Base-by-base conservation (phyloP, 1,284 basidiomycete genomes). In the Singerocomus inundabilis region DNA sequence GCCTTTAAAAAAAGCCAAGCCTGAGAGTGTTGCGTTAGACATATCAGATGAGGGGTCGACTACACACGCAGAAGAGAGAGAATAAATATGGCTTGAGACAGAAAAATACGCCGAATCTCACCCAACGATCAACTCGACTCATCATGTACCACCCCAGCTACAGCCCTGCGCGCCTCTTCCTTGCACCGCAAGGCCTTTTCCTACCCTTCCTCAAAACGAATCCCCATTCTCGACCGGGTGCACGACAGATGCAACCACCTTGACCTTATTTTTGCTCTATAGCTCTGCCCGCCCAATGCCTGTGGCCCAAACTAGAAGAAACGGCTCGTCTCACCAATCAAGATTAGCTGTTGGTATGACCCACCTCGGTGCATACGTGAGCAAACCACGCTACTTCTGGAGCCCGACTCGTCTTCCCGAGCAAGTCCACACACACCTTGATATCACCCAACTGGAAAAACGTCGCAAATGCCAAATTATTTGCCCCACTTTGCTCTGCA, bases 361-460 rank as follows among this genome's bases (percentile, higher is more conserved):
- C 36, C 47, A 85, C 81, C 84, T 87, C 5, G 96, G 95, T n/a
- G 85, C 84, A 70, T 98, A 98, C 16, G 94, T 96, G 80, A 24
- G 97, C 92, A 67, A 99, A 97, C 52, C 98, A 70, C 9, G 94
- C 94, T 3, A 94, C 97, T 71, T 99, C 97, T 0, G 94, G 86
- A 15, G 85, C 80, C 33, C 96, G 82, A 51, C 89, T 84, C 1
- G 95, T 98, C 62, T 85, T 84, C 36, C 88, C 72, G 15, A 99
- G 76, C 21, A 98, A 72, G 61, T 95, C 89, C 36, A 96, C 84
- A 65, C 94, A 98, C 7, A 78, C 72, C 18, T 78, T 73, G 0
- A 85, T 75, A 67, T 97, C 87, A 12, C 92, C 91, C n/a, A n/a
- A n/a, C n/a, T n/a, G n/a, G n/a, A n/a, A 82, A 48, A 84, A 79